A percentile compares a stretch with the other conserved stretches of the same genome.
phyloP scores from a whole-genome alignment of 2,329 filamentous ascomycete genomes.

The Colletotrichum lindemuthianum region DNA sequence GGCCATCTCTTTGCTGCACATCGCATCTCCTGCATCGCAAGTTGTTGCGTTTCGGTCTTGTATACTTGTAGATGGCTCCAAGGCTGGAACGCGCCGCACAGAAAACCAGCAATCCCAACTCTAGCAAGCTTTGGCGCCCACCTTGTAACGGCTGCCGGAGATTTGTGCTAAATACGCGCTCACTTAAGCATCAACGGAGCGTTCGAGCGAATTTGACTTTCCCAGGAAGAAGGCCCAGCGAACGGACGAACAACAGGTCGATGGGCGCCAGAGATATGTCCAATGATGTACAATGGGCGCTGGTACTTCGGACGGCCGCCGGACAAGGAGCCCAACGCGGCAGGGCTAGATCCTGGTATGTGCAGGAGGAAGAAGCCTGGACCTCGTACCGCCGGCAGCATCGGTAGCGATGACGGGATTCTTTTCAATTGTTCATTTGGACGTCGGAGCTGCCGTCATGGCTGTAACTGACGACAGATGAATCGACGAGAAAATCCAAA shows the following conservation, averaged over 20 bases:
- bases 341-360: background rate
- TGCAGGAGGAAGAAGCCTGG: slow-evolving; percentile 9
- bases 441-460: slow-evolving; percentile 20
- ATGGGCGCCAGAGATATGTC: too few relatives aligned
- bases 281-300: background rate
- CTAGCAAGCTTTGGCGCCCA: slow-evolving; percentile 10
- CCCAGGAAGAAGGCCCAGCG: background rate
- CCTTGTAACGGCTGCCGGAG: background rate
- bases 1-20: too few relatives aligned
- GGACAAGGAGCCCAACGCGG: background rate
- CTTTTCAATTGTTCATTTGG: slow-evolving; percentile 10
- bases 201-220: slow-evolving; percentile 8
- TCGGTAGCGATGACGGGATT: slow-evolving; percentile 19
- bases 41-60: too few relatives aligned
- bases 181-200: background rate
- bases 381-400: slow-evolving; percentile 23
- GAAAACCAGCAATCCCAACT: slow-evolving; percentile 3
- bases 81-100: slow-evolving; percentile 11
- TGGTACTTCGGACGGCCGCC: background rate
- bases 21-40: too few relatives aligned
- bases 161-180: slow-evolving; percentile 8
- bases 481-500: background rate
- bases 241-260: slow-evolving; percentile 38
- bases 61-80: background rate
- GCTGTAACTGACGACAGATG: slow-evolving; percentile 3